Base-by-base conservation (phyloP, 345 rosid genomes). In the Diplotaxis tenuifolia region DNA sequence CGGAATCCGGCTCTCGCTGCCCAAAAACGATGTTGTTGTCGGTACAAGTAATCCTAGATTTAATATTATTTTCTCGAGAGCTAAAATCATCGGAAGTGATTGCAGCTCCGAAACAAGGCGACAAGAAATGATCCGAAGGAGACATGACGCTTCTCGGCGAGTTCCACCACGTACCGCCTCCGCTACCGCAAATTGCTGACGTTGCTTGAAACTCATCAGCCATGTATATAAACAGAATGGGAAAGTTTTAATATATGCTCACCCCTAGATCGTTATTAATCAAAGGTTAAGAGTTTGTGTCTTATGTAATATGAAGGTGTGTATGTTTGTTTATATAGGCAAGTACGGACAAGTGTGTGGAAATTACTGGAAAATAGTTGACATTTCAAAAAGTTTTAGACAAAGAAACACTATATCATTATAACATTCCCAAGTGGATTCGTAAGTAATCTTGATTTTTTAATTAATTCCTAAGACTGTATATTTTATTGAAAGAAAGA, bases 261-360 rank as follows among this genome's bases (percentile, higher is more conserved):
- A 58, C 67, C n/a, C 27, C 4, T 55, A 21, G 42, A 56, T 31
- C 23, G 61, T 64, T 56, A 34, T 70, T 7, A 63, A 47, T 18
- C 50, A 5, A 71, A 52, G 65, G 64, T 67, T 34, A 72, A n/a
- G 52, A 28, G 68, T 11, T 57, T 72, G 31, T 60, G 40, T 70
- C 36, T 1, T 23, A 23, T 47, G 54, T 75, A 54, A 1, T 69
- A 55, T 25, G 72, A 54, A 45, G 55, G 61, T 65, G 62, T 61
- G 65, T 60, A 29, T 78, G 68, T 59, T 59, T 78, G 68, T 59
- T 59, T 77, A 60, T 72, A 78, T 72, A 78, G 69, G 59, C 77
- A 67, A 53, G 77, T 78, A 72, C 70, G 69, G 77, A 78, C 77
- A 78, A 40, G 77, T 67, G 77, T 77, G 70, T 77, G 81, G 81